These are phyloP conservation scores for Chlorella sp. DNA, from an alignment of 139 green algal species.

Conservation along the genomic window DNA sequence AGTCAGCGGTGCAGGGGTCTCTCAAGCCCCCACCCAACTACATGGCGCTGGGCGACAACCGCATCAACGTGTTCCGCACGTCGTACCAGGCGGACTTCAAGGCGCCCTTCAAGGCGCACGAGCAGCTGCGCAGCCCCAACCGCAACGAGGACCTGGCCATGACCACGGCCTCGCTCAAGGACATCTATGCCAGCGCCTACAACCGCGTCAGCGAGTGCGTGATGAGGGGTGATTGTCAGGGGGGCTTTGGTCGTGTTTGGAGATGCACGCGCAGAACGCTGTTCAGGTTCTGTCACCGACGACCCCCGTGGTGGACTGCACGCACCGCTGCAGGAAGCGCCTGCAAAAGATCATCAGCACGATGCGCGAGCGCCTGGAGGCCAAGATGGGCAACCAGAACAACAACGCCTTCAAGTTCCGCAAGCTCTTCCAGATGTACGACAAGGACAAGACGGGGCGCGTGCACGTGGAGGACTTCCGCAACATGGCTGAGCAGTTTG, in stretches of 20 bases:
- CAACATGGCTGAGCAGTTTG: conserved; percentile 72
- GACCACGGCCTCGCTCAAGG: conserved; percentile 43
- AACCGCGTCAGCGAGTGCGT: conserved; percentile 70
- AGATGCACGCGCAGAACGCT: no score
- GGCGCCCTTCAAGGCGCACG: conserved; percentile 45
- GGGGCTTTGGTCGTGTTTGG: no score
- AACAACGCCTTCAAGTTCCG: conserved; percentile 77
- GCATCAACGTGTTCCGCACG: conserved; percentile 62
- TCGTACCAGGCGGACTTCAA: conserved; percentile 60
- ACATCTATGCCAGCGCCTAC: conserved; percentile 57
- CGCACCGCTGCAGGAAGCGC: conserved; percentile 42
- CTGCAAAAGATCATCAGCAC: conserved; percentile 66
- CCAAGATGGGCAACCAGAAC: conserved; percentile 68
- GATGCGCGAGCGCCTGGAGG: conserved; percentile 71
- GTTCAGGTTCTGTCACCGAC: background rate
- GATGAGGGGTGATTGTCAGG: no score
- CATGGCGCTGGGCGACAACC: conserved; percentile 56
- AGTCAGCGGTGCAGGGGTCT: conserved; percentile 40
- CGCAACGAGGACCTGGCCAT: conserved; percentile 62
- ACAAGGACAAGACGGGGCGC: conserved; percentile 44
- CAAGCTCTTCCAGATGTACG: conserved; percentile 75
- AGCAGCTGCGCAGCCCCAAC: conserved; percentile 62
- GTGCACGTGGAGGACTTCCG: conserved; percentile 74
- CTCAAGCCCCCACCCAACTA: conserved; percentile 57
- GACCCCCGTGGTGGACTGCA: background rate